Conservation (phyloP, 495 filamentous ascomycete genomes). For the Xylaria curta region DNA sequence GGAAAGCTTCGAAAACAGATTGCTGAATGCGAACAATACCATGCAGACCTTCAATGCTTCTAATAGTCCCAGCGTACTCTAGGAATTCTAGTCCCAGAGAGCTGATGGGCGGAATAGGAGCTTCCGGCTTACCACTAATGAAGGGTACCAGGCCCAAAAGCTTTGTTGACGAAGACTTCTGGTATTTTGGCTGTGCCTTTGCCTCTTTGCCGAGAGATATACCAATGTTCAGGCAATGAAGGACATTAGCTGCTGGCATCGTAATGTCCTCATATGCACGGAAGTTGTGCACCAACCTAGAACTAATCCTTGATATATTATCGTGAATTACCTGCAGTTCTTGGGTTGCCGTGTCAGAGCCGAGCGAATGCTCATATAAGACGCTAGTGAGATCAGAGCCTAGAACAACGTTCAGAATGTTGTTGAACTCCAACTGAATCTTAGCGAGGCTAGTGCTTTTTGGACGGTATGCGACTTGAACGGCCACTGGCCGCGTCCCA, state of each 20-base stretch:
- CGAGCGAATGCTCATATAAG: conserved; percentile 34
- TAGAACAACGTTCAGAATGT: conserved; percentile 71
- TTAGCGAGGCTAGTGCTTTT: conserved; percentile 66
- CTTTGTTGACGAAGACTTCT: conserved; percentile 38
- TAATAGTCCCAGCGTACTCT: conserved; percentile 44
- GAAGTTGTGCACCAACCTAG: conserved; percentile 69
- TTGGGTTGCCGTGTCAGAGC: conserved; percentile 43
- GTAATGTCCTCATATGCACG: conserved; percentile 84
- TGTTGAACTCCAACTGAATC: conserved; percentile 84
- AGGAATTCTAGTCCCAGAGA: conserved; percentile 58
- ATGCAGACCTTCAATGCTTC: conserved; percentile 47
- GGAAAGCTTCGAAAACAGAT: conserved; percentile 60
- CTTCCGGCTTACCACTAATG: conserved; percentile 56
- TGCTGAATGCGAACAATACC: conserved; percentile 46
- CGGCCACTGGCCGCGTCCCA: conserved; percentile 63
- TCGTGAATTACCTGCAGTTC: conserved; percentile 65
- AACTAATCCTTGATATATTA: conserved; percentile 73
- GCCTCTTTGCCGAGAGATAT: conserved; percentile 63
- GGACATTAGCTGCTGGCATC: conserved; percentile 76
- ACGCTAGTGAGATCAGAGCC: conserved; percentile 57
- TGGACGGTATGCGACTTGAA: conserved; percentile 71
- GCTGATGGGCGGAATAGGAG: conserved; percentile 32
- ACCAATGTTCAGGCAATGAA: conserved; percentile 80
- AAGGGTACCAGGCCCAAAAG: conserved; percentile 67
- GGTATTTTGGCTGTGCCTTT: conserved; percentile 34